Evolutionary conservation across 345 rosid species (phyloP).

Genomic region (Lumnitzera littorea): DNA sequence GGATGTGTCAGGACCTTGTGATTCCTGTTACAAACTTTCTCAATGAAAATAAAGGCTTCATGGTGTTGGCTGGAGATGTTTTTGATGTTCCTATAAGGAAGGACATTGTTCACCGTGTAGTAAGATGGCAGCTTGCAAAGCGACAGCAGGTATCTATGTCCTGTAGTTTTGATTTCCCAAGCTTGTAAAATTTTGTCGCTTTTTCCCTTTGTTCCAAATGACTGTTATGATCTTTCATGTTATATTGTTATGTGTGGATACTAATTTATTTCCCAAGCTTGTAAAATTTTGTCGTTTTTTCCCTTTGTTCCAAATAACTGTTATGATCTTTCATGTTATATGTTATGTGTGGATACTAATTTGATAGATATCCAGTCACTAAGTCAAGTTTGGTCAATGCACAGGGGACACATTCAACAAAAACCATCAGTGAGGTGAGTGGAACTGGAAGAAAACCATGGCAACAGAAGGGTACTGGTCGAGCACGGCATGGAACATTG

Average conservation of each 20-base stretch:
- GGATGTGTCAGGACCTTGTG: constrained; percentile 66
- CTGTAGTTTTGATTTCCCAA: constrained; percentile 1
- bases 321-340: not conserved
- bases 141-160: constrained; percentile 59
- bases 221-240: not conserved
- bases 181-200: not conserved
- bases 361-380: not conserved
- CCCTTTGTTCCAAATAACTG: not conserved
- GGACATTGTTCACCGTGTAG: constrained; percentile 85
- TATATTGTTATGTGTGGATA: not conserved
- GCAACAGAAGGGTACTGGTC: constrained; percentile 82
- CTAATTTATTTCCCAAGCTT: constrained; percentile 1
- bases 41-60: constrained; percentile 67
- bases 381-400: constrained; percentile 1
- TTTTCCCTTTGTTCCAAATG: not conserved
- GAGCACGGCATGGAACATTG: constrained; percentile 82
- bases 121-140: constrained; percentile 87
- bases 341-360: not conserved
- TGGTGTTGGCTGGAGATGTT: constrained; percentile 88
- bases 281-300: not conserved
- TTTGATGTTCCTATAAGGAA: constrained; percentile 91
- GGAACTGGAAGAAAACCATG: constrained; percentile 95
- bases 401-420: constrained; percentile 94
- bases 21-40: constrained; percentile 78
- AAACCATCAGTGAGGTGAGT: constrained; percentile 89